Evolutionary conservation across 176 grass and related monocot species (phyloP).

Genomic region (Eremochloa ophiuroides): DNA sequence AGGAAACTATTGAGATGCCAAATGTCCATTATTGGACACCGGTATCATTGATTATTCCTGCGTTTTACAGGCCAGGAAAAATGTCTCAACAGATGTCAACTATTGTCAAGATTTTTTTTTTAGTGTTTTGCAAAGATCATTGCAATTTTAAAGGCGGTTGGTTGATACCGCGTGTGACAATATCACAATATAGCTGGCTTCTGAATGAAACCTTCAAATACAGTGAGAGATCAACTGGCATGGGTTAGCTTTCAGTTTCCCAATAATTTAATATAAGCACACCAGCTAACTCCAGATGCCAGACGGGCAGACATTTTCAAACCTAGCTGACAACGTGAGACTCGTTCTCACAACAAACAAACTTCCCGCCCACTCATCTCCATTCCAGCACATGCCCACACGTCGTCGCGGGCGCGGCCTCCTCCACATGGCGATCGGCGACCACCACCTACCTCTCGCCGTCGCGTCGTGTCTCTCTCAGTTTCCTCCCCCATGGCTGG

Average conservation of each 20-base stretch:
- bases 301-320: neutral
- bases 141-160: neutral
- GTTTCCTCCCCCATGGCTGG: neutral
- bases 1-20: neutral
- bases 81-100: too few relatives aligned
- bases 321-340: neutral
- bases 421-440: slow-evolving; percentile 41
- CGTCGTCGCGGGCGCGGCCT: neutral
- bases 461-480: too few relatives aligned
- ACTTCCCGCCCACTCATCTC: slow-evolving; percentile 34
- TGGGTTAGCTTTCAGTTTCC: neutral
- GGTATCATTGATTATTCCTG: neutral
- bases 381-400: slow-evolving; percentile 35
- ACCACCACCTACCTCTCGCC: slow-evolving; percentile 36
- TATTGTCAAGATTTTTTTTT: neutral
- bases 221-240: neutral
- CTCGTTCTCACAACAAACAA: slow-evolving; percentile 23
- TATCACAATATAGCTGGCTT: neutral
- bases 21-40: neutral
- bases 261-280: neutral
- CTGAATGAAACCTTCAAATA: slow-evolving; percentile 1
- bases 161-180: neutral
- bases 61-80: too few relatives aligned
- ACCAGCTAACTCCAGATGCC: neutral
- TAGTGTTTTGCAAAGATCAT: neutral